These are phyloP conservation scores for Potentilla sterilis DNA, from an alignment of 306 rosid genomes.

Conservation along the genomic window DNA sequence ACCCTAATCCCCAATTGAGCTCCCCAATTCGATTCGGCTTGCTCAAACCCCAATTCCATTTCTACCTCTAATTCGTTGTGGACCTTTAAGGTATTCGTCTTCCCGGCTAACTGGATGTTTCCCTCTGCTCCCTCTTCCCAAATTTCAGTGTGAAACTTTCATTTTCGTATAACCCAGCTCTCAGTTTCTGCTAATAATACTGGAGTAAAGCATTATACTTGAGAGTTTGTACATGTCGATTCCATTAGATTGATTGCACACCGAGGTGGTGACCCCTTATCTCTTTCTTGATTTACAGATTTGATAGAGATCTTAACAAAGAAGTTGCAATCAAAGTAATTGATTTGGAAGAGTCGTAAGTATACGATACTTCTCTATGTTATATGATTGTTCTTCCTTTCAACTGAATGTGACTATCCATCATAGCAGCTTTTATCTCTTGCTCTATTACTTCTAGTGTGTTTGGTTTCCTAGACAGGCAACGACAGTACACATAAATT, in stretches of 20 bases:
- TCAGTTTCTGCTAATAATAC: no score
- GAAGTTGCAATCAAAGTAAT: slow-evolving; percentile 96
- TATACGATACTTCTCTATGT: slow-evolving; percentile 15
- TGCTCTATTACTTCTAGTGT: neutral
- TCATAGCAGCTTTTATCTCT: neutral
- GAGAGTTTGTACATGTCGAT: no score
- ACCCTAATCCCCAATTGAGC: no score
- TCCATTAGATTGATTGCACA: slow-evolving; percentile 17
- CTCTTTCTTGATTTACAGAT: slow-evolving; percentile 28
- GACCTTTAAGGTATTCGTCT: no score
- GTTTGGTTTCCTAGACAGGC: neutral
- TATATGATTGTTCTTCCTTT: neutral
- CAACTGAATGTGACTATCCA: neutral
- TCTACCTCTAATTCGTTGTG: no score
- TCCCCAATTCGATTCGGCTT: no score
- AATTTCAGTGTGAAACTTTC: no score
- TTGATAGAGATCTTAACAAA: slow-evolving; percentile 87
- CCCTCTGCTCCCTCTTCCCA: no score
- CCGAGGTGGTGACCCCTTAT: slow-evolving; percentile 12
- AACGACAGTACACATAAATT: neutral
- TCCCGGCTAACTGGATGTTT: no score
- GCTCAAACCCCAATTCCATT: no score
- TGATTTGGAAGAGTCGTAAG: slow-evolving; percentile 99
- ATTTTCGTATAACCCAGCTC: no score
- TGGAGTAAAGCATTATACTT: no score